Evolutionary conservation across 768 basidiomycete genomes (phyloP).

Genomic region (Lactarius vividus): DNA sequence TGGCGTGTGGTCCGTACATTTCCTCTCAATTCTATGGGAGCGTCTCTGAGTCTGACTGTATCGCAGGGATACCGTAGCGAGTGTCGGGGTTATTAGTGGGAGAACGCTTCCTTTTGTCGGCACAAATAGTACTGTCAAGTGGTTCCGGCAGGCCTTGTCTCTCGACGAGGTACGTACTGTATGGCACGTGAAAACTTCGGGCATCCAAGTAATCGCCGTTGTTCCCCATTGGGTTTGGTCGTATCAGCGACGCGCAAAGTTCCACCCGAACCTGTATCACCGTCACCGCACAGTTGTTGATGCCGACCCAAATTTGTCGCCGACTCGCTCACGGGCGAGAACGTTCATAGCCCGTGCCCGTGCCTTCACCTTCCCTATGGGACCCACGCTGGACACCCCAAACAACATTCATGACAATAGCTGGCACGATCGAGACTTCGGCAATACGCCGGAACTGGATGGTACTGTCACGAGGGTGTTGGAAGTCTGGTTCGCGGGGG

Average conservation of each 20-base stretch:
- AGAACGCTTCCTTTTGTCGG: conserved; percentile 66
- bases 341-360: background rate
- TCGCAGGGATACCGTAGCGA: conserved; percentile 72
- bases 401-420: background rate
- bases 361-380: background rate
- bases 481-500: conserved; percentile 28
- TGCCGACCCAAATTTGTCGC: conserved; percentile 19
- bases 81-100: conserved; percentile 63
- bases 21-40: background rate
- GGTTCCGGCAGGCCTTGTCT: conserved; percentile 73
- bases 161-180: conserved; percentile 61
- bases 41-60: background rate
- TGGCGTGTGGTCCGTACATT: conserved; percentile 61
- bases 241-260: conserved; percentile 54
- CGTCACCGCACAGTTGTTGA: conserved; percentile 42
- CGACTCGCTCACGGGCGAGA: conserved; percentile 26
- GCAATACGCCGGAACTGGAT: too few species aligned
- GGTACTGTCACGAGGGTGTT: conserved; percentile 4
- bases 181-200: background rate
- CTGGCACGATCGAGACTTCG: too few species aligned
- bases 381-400: conserved; percentile 10
- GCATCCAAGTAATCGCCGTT: background rate
- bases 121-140: conserved; percentile 59
- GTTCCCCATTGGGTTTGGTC: background rate
- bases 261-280: conserved; percentile 64